Evolutionary conservation across 768 basidiomycete genomes (phyloP).

Genomic region (Tephrocybe sp.): DNA sequence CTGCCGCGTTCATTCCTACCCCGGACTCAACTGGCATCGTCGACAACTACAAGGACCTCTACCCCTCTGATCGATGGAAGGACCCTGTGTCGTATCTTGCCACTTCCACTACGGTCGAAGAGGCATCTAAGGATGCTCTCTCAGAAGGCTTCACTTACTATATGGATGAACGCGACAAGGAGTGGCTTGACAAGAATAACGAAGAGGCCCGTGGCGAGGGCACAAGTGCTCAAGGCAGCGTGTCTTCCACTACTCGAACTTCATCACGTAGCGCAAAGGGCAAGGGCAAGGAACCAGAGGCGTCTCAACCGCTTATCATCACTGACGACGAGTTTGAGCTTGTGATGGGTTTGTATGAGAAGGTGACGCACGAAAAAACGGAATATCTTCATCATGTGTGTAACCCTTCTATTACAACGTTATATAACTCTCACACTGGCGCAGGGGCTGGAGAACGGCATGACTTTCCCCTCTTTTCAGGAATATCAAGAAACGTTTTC

Average conservation of each 20-base stretch:
- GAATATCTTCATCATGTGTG: slow-evolving; percentile 89
- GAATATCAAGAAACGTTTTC: slow-evolving; percentile 74
- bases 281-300: slow-evolving; percentile 83
- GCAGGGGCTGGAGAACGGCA: slow-evolving; percentile 64
- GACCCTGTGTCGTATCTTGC: slow-evolving; percentile 79
- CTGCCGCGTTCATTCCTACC: slow-evolving; percentile 84
- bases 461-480: slow-evolving; percentile 69
- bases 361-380: slow-evolving; percentile 83
- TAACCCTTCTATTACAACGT: slow-evolving; percentile 16
- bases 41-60: slow-evolving; percentile 76
- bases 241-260: slow-evolving; percentile 56
- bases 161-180: slow-evolving; percentile 95
- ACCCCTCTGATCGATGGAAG: slow-evolving; percentile 66
- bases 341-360: slow-evolving; percentile 94
- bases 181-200: slow-evolving; percentile 94
- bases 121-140: slow-evolving; percentile 59
- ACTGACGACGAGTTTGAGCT: slow-evolving; percentile 93
- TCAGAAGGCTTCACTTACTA: slow-evolving; percentile 82
- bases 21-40: slow-evolving; percentile 86
- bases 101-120: slow-evolving; percentile 86
- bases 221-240: slow-evolving; percentile 72
- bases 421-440: slow-evolving; percentile 3
- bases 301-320: slow-evolving; percentile 61
- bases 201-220: slow-evolving; percentile 85
- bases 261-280: slow-evolving; percentile 72